A percentile compares a stretch with the other conserved stretches of the same genome.
These are phyloP conservation scores for Exophiala alcalophila DNA, from an alignment of 2,329 filamentous ascomycete species.

Conservation along the genomic window DNA sequence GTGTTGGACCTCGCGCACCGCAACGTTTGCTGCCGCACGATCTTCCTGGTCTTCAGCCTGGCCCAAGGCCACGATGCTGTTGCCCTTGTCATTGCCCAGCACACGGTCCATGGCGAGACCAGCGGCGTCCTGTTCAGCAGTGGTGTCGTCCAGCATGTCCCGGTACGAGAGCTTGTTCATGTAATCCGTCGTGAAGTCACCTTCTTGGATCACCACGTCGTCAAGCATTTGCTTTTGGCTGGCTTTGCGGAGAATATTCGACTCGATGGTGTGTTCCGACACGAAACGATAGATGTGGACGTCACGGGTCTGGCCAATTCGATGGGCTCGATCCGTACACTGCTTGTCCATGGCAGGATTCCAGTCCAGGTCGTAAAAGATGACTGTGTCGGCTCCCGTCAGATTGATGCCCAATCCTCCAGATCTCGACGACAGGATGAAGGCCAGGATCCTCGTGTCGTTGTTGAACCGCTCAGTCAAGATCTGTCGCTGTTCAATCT, in stretches of 20 bases:
- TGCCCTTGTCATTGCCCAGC: conserved; percentile 54
- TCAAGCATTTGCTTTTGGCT: conserved; percentile 98
- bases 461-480: conserved; percentile 96
- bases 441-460: conserved; percentile 85
- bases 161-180: conserved; percentile 73
- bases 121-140: conserved; percentile 58
- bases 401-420: conserved; percentile 95
- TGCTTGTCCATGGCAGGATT: conserved; percentile 99
- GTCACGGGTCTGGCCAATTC: conserved; percentile 94
- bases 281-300: conserved; percentile 96
- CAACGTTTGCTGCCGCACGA: conserved; percentile 78
- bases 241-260: conserved; percentile 93
- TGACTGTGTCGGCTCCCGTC: conserved; percentile 93
- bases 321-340: conserved; percentile 94
- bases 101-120: conserved; percentile 83
- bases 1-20: conserved; percentile 80
- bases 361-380: conserved; percentile 99
- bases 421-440: conserved; percentile 92
- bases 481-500: conserved; percentile 91
- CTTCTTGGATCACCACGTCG: conserved; percentile 97
- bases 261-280: conserved; percentile 92
- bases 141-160: conserved; percentile 61
- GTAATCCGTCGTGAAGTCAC: conserved; percentile 95
- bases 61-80: conserved; percentile 69
- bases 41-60: conserved; percentile 92